Evolutionary conservation across 495 filamentous ascomycete genomes (phyloP), one percentile per base, ranked within the genome.

Genomic region (Aspergillus mulundensis): DNA sequence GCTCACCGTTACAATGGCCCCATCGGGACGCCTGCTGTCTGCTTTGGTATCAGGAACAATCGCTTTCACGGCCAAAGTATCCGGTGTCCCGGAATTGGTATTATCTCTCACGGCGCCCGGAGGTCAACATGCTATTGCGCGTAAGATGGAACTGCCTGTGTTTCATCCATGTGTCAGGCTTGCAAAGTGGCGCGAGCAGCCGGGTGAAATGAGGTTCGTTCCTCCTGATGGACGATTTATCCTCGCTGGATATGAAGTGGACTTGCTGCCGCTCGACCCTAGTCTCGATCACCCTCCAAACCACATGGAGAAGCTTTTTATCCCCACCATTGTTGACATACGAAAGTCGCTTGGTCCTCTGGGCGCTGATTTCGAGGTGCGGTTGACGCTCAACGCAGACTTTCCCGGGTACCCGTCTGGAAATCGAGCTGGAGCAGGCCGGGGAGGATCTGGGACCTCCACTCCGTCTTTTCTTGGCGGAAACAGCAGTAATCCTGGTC

Each of bases 161-260:
- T 99, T 99, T 65, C 94, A 99, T 64, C 94, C 94, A 1, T 97
- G 91, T 66, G 94, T 99, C 8, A 79, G 95, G 16, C 72, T 97
- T 18, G 86, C 84, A 18, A 76, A 83, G 36, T 99, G 94, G 94
- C 81, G 85, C 53, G 90, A 95, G 54, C 81, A 81, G 36, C 91
- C 94, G 0, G 94, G 94, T 1, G 87, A 95, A 59, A 78, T 99
- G 16, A 93, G 88, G 67, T 99, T 97, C 66, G 83, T 99, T 18
- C 94, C 94, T 10, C 94, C 94, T 1, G 94, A 99, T 66, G 94
- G 94, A 18, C 81, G 89, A n/a, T 98, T 97, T 66, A 88, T 94
- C 12, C 79, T 98, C 8, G 91, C 90, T 23, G 91, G 92, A 4
- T 98, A 98, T 63, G 94, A 96, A 68, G 91, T 96, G 32, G 89